phyloP scores from a whole-genome alignment of 495 filamentous ascomycete species.

The Zalerion maritima region DNA sequence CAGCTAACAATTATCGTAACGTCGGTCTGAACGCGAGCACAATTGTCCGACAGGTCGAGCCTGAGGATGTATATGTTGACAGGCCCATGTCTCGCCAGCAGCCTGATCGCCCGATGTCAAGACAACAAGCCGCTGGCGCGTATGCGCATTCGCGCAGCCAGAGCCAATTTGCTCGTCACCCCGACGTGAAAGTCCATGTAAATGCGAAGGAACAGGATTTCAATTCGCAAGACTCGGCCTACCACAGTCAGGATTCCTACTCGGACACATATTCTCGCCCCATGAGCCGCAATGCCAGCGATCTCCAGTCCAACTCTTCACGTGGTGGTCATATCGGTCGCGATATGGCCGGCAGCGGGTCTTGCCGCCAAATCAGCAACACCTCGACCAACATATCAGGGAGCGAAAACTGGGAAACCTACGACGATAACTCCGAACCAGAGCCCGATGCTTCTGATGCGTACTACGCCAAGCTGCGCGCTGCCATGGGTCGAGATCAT shows the following conservation, averaged over 20 bases:
- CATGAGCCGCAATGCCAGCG: too few species aligned
- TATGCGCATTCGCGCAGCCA: too few species aligned
- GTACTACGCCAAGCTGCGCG: slow-evolving; percentile 63
- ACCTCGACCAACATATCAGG: slow-evolving; percentile 57
- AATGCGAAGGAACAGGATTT: too few species aligned
- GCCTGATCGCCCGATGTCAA: too few species aligned
- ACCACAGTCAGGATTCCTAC: slow-evolving; percentile 9
- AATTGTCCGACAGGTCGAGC: slow-evolving; percentile 59
- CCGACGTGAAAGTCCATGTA: too few species aligned
- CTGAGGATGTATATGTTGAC: slow-evolving; percentile 81
- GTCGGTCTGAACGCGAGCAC: slow-evolving; percentile 50
- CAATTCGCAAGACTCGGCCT: slow-evolving; percentile 11
- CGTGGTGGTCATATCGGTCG: too few species aligned
- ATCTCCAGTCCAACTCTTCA: too few species aligned
- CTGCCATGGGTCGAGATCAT: slow-evolving; percentile 29
- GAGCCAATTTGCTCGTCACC: too few species aligned
- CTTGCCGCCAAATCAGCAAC: slow-evolving; percentile 56
- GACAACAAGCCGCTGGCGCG: too few species aligned
- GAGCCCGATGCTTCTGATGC: slow-evolving; percentile 58
- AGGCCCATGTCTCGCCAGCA: too few species aligned
- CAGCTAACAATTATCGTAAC: slow-evolving; percentile 43
- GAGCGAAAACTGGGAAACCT: slow-evolving; percentile 94
- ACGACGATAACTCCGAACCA: slow-evolving; percentile 61
- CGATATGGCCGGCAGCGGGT: too few species aligned
- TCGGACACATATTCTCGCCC: slow-evolving; percentile 18